Percentiles rank a stretch among this genome's conserved stretches.
phyloP scores from a whole-genome alignment of 1,284 basidiomycete species.

The Malassezia psittaci region DNA sequence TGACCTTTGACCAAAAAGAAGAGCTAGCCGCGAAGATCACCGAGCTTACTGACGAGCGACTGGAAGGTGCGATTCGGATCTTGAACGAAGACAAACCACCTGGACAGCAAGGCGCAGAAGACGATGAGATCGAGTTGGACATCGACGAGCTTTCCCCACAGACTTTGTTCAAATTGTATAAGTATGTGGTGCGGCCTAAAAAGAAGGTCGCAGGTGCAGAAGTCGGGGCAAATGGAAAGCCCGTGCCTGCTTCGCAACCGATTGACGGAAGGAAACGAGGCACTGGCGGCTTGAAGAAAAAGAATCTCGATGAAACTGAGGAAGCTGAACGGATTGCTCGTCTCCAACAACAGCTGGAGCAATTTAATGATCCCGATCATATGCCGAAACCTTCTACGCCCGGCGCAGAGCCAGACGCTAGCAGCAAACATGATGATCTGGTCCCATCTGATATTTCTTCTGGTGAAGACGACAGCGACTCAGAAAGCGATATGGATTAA shows the following conservation, averaged over 20 bases:
- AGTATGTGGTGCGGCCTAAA: conserved; percentile 44
- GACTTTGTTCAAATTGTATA: conserved; percentile 47
- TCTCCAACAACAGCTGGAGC: conserved; percentile 42
- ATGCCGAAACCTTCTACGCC: conserved; percentile 5
- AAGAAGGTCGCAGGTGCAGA: conserved; percentile 21
- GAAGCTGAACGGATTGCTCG: conserved; percentile 43
- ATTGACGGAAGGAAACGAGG: conserved; percentile 43
- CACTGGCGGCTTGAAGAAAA: conserved; percentile 45
- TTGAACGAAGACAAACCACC: conserved; percentile 47
- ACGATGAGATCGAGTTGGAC: conserved; percentile 48
- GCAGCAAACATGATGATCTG: conserved; percentile 41
- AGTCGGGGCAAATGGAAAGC: conserved; percentile 18
- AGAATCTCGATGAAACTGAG: conserved; percentile 44
- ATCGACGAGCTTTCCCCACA: conserved; percentile 44
- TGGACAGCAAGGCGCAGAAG: conserved; percentile 28
- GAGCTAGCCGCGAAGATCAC: conserved; percentile 47
- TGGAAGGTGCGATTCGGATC: conserved; percentile 46
- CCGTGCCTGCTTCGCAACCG: conserved; percentile 23
- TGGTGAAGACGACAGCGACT: conserved; percentile 28
- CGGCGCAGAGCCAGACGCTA: conserved; percentile 1
- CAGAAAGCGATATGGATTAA: conserved; percentile 22
- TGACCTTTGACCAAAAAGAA: conserved; percentile 47
- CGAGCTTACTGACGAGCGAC: conserved; percentile 42
- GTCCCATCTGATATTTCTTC: conserved; percentile 40
- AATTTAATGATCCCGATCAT: conserved; percentile 34